Percentiles rank a stretch among this genome's conserved stretches.
phyloP scores from a whole-genome alignment of 2,329 filamentous ascomycete genomes.

The Colletotrichum tropicicola region DNA sequence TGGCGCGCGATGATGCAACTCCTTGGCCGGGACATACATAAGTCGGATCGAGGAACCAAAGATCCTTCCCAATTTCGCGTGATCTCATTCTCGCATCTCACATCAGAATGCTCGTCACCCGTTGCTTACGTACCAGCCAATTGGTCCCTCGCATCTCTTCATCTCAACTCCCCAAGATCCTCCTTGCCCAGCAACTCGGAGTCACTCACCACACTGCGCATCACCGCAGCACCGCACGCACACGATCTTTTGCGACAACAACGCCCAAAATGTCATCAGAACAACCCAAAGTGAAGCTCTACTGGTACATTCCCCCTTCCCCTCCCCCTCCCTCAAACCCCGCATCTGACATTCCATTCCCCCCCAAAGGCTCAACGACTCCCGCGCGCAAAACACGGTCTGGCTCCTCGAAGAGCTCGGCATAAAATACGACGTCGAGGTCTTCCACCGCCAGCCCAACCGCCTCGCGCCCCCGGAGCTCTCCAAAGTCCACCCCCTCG shows the following conservation, averaged over 20 bases:
- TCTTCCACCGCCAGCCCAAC: conserved; percentile 71
- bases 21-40: no score
- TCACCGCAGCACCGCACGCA: neutral
- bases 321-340: neutral
- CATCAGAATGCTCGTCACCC: neutral
- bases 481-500: conserved; percentile 81
- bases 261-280: conserved; percentile 30
- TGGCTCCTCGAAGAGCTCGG: conserved; percentile 89
- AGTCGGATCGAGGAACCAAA: no score
- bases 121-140: neutral
- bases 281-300: conserved; percentile 66
- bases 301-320: conserved; percentile 68
- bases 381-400: conserved; percentile 82
- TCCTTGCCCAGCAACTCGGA: neutral
- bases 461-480: conserved; percentile 77
- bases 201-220: no score
- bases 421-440: conserved; percentile 80
- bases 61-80: no score
- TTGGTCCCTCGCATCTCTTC: neutral
- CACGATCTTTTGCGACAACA: neutral
- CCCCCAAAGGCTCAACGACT: conserved; percentile 81
- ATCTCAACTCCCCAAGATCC: neutral
- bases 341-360: neutral
- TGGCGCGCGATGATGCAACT: no score
- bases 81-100: neutral